A percentile compares a stretch with the other conserved stretches of the same genome.
phyloP scores from a whole-genome alignment of 2,329 filamentous ascomycete genomes.

The Didymella pomorum region DNA sequence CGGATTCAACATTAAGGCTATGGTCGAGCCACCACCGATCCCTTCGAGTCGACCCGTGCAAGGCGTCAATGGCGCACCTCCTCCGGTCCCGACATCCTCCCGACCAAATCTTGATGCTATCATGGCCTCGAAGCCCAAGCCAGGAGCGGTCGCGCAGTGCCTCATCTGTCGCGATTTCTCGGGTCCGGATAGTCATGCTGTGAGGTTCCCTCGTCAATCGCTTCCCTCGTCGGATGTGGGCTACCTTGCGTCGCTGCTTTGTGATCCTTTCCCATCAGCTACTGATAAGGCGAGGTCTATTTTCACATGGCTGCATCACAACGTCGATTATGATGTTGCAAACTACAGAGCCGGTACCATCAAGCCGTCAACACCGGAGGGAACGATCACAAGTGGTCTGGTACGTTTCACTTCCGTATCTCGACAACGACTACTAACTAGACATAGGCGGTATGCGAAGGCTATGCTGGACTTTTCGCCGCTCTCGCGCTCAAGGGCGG shows the following conservation, averaged over 20 bases:
- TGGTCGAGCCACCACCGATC: constrained; percentile 42
- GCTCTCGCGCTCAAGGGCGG: constrained; percentile 81
- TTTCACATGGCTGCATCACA: constrained; percentile 96
- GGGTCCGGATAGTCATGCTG: constrained; percentile 77
- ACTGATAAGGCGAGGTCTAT: constrained; percentile 94
- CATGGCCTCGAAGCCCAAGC: constrained; percentile 55
- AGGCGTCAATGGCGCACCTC: constrained; percentile 42
- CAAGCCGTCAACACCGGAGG: constrained; percentile 71
- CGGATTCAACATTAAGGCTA: constrained; percentile 56
- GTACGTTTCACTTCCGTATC: not conserved
- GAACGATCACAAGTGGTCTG: constrained; percentile 77
- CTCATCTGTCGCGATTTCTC: constrained; percentile 89
- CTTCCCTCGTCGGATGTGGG: constrained; percentile 74
- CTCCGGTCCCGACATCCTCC: constrained; percentile 63
- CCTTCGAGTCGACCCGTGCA: constrained; percentile 36
- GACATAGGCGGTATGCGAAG: constrained; percentile 78
- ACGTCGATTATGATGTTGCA: constrained; percentile 82
- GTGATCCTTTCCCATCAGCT: constrained; percentile 76
- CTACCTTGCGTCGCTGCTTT: constrained; percentile 80
- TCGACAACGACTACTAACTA: not conserved
- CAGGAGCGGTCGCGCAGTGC: constrained; percentile 59
- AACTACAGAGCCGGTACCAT: constrained; percentile 79
- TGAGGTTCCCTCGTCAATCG: constrained; percentile 75
- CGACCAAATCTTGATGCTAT: constrained; percentile 66
- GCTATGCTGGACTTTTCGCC: constrained; percentile 84